Conservation (phyloP, 1,284 basidiomycete genomes). For the Microbotryum violaceum region DNA sequence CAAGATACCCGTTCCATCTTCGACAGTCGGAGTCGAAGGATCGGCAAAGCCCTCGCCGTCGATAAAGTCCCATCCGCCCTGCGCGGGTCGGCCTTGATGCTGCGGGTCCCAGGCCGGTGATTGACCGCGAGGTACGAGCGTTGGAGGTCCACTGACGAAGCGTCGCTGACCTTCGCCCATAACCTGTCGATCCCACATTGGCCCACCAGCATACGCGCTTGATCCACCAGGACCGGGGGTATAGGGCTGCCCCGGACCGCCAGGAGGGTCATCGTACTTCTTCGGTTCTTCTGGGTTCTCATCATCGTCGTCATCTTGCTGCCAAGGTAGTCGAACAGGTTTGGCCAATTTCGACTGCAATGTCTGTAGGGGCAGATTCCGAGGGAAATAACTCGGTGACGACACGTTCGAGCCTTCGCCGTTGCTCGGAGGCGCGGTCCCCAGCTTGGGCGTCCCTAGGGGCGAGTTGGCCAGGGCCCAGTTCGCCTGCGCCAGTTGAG, state of each 20-base stretch:
- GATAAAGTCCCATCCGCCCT: background rate
- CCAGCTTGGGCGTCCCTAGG: conserved; percentile 31
- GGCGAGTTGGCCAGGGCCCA: conserved; percentile 31
- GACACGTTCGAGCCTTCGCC: conserved; percentile 13
- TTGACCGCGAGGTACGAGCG: no score
- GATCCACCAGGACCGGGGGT: no score
- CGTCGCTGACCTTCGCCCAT: background rate
- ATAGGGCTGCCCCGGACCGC: no score
- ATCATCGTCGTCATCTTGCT: no score
- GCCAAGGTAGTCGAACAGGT: no score
- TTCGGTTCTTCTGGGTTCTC: no score
- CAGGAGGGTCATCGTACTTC: no score
- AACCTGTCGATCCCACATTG: conserved; percentile 1
- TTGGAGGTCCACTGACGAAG: background rate
- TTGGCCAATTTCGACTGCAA: no score
- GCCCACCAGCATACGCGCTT: background rate
- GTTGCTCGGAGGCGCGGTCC: conserved; percentile 4
- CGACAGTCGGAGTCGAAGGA: background rate
- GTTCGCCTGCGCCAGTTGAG: conserved; percentile 25
- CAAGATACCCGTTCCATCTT: background rate
- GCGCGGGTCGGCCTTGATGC: no score
- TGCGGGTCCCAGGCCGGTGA: no score
- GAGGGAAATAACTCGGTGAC: conserved; percentile 26
- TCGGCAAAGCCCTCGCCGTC: background rate
- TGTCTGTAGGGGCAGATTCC: conserved; percentile 3